Base-by-base conservation (phyloP, 1,284 basidiomycete genomes). In the Microbotryomycetes sp. region DNA sequence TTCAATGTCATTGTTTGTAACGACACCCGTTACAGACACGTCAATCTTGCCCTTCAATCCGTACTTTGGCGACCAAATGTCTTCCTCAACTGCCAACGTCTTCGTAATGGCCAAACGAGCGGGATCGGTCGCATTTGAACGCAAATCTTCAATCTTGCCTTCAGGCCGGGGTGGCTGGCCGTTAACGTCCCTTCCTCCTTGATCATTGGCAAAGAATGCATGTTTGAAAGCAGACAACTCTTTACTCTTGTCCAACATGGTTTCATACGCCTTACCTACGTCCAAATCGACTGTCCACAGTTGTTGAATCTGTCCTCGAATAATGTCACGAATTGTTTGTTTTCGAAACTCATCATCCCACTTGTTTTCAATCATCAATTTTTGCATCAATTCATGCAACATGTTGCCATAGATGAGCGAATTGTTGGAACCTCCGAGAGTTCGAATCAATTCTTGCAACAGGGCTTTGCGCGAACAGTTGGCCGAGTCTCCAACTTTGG, bases 41-140 rank as follows among this genome's bases (percentile, higher is more conserved):
- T 99, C 94, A 22, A 98, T 80, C 76, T 97, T 97, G 25, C 94
- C 96, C 75, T 94, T 97, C 46, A 99, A 80, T 0, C 94, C 96
- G 73, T 88, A 96, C 14, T 86, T 87, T 0, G 96, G 93, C 0
- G 89, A 93, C 88, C 91, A 96, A 64, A 98, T 94, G 69, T 97
- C 93, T 75, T 98, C 94, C 78, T 98, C 96, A 47, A 96, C 82
- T 62, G 92, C 92, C 65, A 89, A 82, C 2, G 92, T 75, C 26
- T 84, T 79, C 9, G 82, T 80, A 56, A 97, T 85, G 0, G 88
- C 87, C 0, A 94, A 80, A 4, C 81, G 77, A 0, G 73, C 80
- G 0, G 76, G 76, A 30, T 80, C 79, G 9, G 79, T 74, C 23
- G 80, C 78, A 1, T 70, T 69, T 16, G 82, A 76, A 29, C 86